A percentile compares a stretch with the other conserved stretches of the same genome.
Evolutionary conservation across 2,329 filamentous ascomycete species (phyloP).

Genomic region (Exophiala calicioides): DNA sequence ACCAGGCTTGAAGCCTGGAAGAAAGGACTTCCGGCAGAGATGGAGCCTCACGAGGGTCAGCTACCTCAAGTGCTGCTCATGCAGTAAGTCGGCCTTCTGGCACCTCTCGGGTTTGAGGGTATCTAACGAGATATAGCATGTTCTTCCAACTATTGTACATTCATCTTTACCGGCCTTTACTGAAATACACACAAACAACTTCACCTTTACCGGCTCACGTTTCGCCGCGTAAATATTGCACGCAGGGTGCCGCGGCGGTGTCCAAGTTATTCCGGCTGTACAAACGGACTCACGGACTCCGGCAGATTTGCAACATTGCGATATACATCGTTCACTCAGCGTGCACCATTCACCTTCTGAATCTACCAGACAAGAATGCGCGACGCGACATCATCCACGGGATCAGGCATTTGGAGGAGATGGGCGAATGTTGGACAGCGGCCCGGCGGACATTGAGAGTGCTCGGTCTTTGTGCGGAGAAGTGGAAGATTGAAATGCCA

Average conservation of each 20-base stretch:
- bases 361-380: conserved; percentile 88
- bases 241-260: conserved; percentile 82
- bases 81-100: conserved; percentile 68
- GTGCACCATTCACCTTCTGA: conserved; percentile 91
- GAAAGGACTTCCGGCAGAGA: conserved; percentile 76
- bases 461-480: conserved; percentile 78
- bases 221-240: conserved; percentile 87
- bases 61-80: conserved; percentile 78
- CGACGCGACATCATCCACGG: conserved; percentile 87
- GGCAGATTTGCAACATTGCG: conserved; percentile 93
- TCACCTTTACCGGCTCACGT: conserved; percentile 85
- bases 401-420: conserved; percentile 88
- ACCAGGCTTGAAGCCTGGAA: conserved; percentile 88
- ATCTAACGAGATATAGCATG: conserved; percentile 65
- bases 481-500: conserved; percentile 85
- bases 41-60: conserved; percentile 87
- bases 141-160: conserved; percentile 96
- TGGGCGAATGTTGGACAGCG: conserved; percentile 91
- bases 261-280: conserved; percentile 94
- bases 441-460: conserved; percentile 83
- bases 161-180: conserved; percentile 90
- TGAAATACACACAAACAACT: conserved; percentile 79
- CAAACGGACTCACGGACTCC: conserved; percentile 84
- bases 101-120: neutral
- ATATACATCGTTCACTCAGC: conserved; percentile 95